phyloP scores from a whole-genome alignment of 208 protist species.

The Leishmania mexicana region DNA sequence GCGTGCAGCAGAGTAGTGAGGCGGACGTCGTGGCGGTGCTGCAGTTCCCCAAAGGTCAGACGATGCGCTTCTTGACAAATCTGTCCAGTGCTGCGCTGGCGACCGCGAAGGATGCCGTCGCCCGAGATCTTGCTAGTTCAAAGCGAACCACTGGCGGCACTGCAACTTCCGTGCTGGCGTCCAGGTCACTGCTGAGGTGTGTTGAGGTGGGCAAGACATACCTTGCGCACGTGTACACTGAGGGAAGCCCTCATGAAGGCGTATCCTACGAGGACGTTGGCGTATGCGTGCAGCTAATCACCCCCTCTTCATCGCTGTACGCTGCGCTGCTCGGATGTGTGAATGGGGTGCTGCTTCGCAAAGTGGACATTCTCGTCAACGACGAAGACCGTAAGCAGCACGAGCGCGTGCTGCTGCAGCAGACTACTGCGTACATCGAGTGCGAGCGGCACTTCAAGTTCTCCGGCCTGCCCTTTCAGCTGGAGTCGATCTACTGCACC shows the following conservation, averaged over 20 bases:
- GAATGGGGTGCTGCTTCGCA: constrained; percentile 50
- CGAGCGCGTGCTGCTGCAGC: constrained; percentile 19
- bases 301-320: constrained; percentile 4
- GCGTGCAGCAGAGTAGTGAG: constrained; percentile 12
- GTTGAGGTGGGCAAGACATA: constrained; percentile 45
- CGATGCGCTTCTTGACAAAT: constrained; percentile 50
- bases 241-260: constrained; percentile 47
- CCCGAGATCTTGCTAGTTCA: background rate
- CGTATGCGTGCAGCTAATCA: constrained; percentile 41
- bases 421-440: constrained; percentile 43
- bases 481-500: constrained; percentile 62
- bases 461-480: constrained; percentile 59
- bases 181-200: background rate
- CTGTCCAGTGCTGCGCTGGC: constrained; percentile 5
- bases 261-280: constrained; percentile 50
- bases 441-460: constrained; percentile 65
- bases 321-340: constrained; percentile 23
- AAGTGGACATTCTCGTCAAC: constrained; percentile 30
- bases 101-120: background rate
- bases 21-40: constrained; percentile 36
- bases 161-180: background rate
- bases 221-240: constrained; percentile 43
- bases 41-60: constrained; percentile 49
- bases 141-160: background rate
- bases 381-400: constrained; percentile 35